Conservation (phyloP, 75 land plant genomes). For the Gnetum montanum region DNA sequence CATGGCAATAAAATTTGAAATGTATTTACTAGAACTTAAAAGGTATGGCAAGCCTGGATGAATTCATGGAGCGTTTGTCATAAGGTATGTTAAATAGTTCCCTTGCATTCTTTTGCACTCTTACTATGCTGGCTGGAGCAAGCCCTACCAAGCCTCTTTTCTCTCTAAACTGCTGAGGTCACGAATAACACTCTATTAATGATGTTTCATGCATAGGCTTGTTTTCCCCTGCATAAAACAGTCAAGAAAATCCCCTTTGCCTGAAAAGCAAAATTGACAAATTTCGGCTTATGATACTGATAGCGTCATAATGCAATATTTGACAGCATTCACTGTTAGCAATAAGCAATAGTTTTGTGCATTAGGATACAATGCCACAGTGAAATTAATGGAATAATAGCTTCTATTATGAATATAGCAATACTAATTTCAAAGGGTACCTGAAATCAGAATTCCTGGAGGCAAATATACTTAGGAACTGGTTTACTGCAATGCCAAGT, state of each 20-base stretch:
- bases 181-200: constrained; percentile 57
- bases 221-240: constrained; percentile 60
- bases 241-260: constrained; percentile 65
- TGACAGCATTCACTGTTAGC: no score
- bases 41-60: constrained; percentile 18
- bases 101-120: constrained; percentile 25
- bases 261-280: no score
- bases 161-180: constrained; percentile 70
- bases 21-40: no score
- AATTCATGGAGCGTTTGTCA: constrained; percentile 20
- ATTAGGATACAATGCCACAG: no score
- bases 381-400: no score
- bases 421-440: no score
- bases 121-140: constrained; percentile 85
- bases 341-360: no score
- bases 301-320: no score
- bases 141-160: constrained; percentile 42
- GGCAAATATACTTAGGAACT: constrained; percentile 73
- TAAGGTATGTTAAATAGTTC: constrained; percentile 23
- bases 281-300: neutral
- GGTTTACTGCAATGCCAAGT: constrained; percentile 81
- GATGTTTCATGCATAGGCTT: constrained; percentile 47
- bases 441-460: constrained; percentile 84
- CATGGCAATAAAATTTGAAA: no score
- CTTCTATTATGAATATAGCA: no score